Conservation (phyloP, 495 filamentous ascomycete genomes). For the Annulohypoxylon bovei region DNA sequence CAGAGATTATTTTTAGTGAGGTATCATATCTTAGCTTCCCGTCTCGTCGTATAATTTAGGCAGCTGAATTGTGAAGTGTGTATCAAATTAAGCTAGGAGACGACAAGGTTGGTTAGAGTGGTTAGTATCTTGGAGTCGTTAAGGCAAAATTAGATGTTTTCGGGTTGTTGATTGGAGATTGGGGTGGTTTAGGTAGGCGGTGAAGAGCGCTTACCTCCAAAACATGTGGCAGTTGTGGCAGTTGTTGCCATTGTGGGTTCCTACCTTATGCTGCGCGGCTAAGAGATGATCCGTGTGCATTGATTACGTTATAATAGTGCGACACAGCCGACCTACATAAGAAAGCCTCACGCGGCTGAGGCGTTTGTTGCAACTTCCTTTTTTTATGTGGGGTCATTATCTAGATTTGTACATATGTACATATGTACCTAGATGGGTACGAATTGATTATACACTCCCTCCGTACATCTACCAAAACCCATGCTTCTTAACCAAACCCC, state of each 20-base stretch:
- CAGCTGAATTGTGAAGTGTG: slow-evolving; percentile 26
- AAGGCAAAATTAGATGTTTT: slow-evolving; percentile 17
- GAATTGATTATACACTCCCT: background rate
- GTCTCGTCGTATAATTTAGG: slow-evolving; percentile 20
- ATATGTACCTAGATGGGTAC: background rate
- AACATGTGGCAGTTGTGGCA: background rate
- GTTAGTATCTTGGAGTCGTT: background rate
- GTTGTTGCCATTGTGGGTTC: background rate
- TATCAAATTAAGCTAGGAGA: slow-evolving; percentile 10
- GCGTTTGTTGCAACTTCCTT: slow-evolving; percentile 41
- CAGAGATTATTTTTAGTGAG: slow-evolving; percentile 39
- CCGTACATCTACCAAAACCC: slow-evolving; percentile 13
- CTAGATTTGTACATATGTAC: background rate
- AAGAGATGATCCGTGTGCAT: slow-evolving; percentile 15
- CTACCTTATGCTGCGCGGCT: slow-evolving; percentile 25
- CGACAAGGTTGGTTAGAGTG: slow-evolving; percentile 21
- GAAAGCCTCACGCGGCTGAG: slow-evolving; percentile 37
- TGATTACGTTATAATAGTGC: slow-evolving; percentile 24
- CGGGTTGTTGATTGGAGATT: slow-evolving; percentile 13
- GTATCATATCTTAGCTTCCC: background rate
- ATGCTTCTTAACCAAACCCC: slow-evolving; percentile 1
- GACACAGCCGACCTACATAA: slow-evolving; percentile 16
- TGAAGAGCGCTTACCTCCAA: slow-evolving; percentile 23
- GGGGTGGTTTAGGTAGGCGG: slow-evolving; percentile 37
- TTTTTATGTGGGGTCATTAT: background rate